Evolutionary conservation across 2,329 filamentous ascomycete genomes (phyloP).

Genomic region (Pezicula neosporulosa): DNA sequence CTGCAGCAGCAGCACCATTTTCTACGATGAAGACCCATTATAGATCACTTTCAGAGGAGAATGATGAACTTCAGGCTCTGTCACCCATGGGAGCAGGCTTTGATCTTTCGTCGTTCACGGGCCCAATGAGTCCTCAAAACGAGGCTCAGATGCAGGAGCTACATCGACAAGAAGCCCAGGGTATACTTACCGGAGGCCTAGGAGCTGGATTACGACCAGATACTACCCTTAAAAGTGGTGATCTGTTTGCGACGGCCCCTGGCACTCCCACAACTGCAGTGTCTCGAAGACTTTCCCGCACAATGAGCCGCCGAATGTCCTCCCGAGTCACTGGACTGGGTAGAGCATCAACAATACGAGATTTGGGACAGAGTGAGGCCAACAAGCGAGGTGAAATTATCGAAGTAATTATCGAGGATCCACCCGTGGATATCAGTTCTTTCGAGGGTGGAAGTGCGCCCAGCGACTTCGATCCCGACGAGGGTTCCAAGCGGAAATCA

Average conservation of each 20-base stretch:
- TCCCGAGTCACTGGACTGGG: slow-evolving; percentile 13
- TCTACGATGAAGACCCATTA: slow-evolving; percentile 15
- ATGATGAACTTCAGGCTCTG: slow-evolving; percentile 11
- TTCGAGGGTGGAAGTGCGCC: slow-evolving; percentile 16
- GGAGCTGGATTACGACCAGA: slow-evolving; percentile 50
- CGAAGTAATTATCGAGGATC: slow-evolving; percentile 50
- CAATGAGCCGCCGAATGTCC: slow-evolving; percentile 14
- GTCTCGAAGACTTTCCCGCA: slow-evolving; percentile 10
- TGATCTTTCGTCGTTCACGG: slow-evolving; percentile 24
- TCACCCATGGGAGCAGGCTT: slow-evolving; percentile 12
- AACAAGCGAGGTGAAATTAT: slow-evolving; percentile 58
- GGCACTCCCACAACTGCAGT: slow-evolving; percentile 7
- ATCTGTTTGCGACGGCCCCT: slow-evolving; percentile 39
- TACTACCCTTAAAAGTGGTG: slow-evolving; percentile 43
- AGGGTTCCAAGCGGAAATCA: slow-evolving; percentile 10
- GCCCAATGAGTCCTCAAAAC: slow-evolving; percentile 15
- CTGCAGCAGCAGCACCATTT: slow-evolving; percentile 19
- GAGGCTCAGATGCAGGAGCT: slow-evolving; percentile 17
- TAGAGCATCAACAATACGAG: slow-evolving; percentile 40
- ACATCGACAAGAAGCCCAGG: slow-evolving; percentile 43
- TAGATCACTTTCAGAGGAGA: slow-evolving; percentile 16
- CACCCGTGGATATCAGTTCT: slow-evolving; percentile 22
- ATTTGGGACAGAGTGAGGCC: slow-evolving; percentile 53
- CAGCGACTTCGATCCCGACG: slow-evolving; percentile 13
- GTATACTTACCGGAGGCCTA: slow-evolving; percentile 54